Conservation (phyloP, 768 basidiomycete species). For the Tricholoma hemisulphureum region DNA sequence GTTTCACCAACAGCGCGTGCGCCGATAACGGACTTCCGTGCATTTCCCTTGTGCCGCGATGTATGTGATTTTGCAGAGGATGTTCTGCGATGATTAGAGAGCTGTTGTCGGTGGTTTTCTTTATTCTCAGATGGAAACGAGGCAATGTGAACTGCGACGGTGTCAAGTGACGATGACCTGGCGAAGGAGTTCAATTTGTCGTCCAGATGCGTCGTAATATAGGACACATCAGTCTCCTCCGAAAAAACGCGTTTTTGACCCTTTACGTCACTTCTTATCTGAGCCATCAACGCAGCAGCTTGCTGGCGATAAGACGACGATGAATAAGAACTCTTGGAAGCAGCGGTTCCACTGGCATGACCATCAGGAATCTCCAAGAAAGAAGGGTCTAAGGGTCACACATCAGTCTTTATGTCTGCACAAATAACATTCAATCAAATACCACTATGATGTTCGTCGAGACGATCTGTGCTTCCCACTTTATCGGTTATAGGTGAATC, state of each 20-base stretch:
- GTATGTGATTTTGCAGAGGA: slow-evolving; percentile 15
- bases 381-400: slow-evolving; percentile 11
- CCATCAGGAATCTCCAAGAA: slow-evolving; percentile 33
- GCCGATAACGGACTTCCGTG: slow-evolving; percentile 39
- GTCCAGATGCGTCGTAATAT: slow-evolving; percentile 35
- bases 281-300: slow-evolving; percentile 80
- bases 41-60: slow-evolving; percentile 34
- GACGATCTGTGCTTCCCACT: slow-evolving; percentile 9
- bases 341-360: slow-evolving; percentile 28
- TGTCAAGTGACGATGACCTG: slow-evolving; percentile 14
- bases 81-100: slow-evolving; percentile 30
- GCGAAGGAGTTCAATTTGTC: slow-evolving; percentile 24
- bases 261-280: slow-evolving; percentile 79
- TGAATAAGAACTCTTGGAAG: slow-evolving; percentile 44
- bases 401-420: slow-evolving; percentile 6
- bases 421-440: not conserved
- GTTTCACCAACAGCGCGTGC: slow-evolving; percentile 41
- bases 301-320: slow-evolving; percentile 72
- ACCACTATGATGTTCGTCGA: slow-evolving; percentile 20
- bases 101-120: slow-evolving; percentile 30
- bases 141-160: slow-evolving; percentile 2
- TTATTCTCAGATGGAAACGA: slow-evolving; percentile 21
- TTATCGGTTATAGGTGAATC: slow-evolving; percentile 22
- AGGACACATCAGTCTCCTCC: slow-evolving; percentile 57
- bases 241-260: slow-evolving; percentile 72